Evolutionary conservation across 257 asterid genomes (phyloP), one percentile per base, ranked within the genome.

Genomic region (Leptodermis oblonga): DNA sequence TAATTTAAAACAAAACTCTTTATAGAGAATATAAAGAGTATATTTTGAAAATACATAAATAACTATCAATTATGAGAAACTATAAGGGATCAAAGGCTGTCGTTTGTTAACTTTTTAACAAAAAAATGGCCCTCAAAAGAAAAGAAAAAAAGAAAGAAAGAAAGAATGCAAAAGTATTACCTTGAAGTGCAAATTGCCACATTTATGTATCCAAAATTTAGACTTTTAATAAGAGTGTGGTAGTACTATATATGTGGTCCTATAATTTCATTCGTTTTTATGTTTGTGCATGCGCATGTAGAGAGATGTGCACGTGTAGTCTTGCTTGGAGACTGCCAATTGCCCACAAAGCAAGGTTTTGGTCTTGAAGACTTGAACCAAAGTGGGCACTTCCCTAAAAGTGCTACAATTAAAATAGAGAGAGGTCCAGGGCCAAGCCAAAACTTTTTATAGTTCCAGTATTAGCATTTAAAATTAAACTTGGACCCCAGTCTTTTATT

Each of bases 231-330:
- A 56, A n/a, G 14, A 58, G 34, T 15, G 3, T 12, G 45, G n/a
- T 34, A 34, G 20, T 15, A 46, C n/a, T 11, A 2, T 51, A n/a
- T n/a, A n/a, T n/a, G 72, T 79, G 82, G 86, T 77, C 79, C 86
- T 79, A 39, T n/a, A 37, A n/a, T 74, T 74, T 71, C 45, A 56
- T 82, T 45, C 23, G 37, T 25, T 11, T 55, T 9, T 22, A 15
- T 28, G 65, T 25, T 62, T 39, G 78, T 59, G 86, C 82, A 70
- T 71, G 83, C 81, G 81, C 83, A 79, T 43, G 54, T 48, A 14
- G n/a, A n/a, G n/a, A n/a, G 23, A 48, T 48, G 71, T 79, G 86
- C 83, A 77, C 82, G 83, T 82, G 80, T 56, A 36, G 58, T 69
- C 62, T 48, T 74, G 80, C 80, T 79, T 59, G 75, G 72, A 79